Percentiles rank a stretch among this genome's conserved stretches.
Conservation (phyloP, 2,329 filamentous ascomycete species). For the Botrytis deweyae region DNA sequence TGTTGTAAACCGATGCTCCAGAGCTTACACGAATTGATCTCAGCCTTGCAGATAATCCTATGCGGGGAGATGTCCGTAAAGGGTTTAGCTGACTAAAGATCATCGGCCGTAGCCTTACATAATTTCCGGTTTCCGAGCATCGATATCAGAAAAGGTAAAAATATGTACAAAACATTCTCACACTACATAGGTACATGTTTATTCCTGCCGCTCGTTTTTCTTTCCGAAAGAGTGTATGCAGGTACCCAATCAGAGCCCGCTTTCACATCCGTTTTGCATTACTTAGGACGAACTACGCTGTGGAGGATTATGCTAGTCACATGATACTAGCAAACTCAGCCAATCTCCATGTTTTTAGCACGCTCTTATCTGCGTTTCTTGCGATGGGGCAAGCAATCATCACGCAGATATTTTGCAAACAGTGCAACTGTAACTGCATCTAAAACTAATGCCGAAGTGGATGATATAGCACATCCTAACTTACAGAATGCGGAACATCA, state of each 20-base stretch:
- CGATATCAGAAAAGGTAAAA: neutral
- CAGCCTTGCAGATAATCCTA: slow-evolving; percentile 10
- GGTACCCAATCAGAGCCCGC: neutral
- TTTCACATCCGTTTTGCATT: slow-evolving; percentile 5
- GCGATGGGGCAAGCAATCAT: slow-evolving; percentile 28
- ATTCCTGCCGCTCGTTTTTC: neutral
- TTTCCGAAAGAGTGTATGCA: slow-evolving; percentile 10
- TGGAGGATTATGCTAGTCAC: slow-evolving; percentile 11
- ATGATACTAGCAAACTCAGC: slow-evolving; percentile 21
- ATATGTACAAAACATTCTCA: neutral
- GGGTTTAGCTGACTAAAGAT: neutral
- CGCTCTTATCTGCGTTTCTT: slow-evolving; percentile 27
- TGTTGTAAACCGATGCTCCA: slow-evolving; percentile 14
- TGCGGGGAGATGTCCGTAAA: neutral
- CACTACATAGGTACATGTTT: neutral
- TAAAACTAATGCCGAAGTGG: neutral
- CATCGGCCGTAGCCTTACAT: slow-evolving; percentile 5
- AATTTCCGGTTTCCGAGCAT: slow-evolving; percentile 9
- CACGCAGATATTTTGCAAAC: slow-evolving; percentile 33
- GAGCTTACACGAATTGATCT: neutral
- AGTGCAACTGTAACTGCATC: slow-evolving; percentile 3
- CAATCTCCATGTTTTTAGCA: slow-evolving; percentile 30
- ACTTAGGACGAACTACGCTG: neutral
- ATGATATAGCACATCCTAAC: slow-evolving; percentile 47
- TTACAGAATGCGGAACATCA: slow-evolving; percentile 54